phyloP scores from a whole-genome alignment of 129 eudicot species.

The Artemisia annua region DNA sequence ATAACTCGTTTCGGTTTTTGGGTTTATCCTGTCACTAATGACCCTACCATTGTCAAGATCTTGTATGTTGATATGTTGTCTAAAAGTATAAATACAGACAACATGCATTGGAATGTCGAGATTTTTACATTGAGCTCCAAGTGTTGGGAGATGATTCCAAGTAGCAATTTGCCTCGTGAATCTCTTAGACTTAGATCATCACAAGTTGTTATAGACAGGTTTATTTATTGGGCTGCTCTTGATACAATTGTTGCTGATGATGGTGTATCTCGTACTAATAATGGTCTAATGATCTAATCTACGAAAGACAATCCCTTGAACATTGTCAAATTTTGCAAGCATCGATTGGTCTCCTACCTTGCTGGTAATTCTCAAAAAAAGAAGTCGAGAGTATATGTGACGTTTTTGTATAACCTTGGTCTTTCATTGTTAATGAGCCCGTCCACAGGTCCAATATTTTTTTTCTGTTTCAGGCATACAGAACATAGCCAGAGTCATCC shows the following conservation, averaged over 20 bases:
- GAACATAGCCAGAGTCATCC: too few relatives aligned
- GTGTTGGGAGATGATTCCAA: not conserved
- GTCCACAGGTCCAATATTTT: too few relatives aligned
- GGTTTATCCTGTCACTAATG: conserved; percentile 6
- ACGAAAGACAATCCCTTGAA: too few relatives aligned
- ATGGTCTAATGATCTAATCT: too few relatives aligned
- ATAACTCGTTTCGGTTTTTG: conserved; percentile 3
- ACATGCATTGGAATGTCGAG: not conserved
- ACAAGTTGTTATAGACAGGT: not conserved
- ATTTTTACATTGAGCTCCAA: not conserved
- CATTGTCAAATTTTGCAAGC: too few relatives aligned
- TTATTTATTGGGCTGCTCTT: conserved; percentile 1
- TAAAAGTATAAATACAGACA: too few relatives aligned
- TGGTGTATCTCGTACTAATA: not conserved
- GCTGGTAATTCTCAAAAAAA: too few relatives aligned
- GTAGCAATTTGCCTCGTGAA: not conserved
- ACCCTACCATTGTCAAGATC: not conserved
- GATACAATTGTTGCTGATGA: not conserved
- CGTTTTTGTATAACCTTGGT: too few relatives aligned
- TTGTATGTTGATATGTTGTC: not conserved
- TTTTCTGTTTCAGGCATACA: too few relatives aligned
- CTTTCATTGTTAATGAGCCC: too few relatives aligned
- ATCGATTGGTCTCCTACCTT: too few relatives aligned
- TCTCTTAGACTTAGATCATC: not conserved
- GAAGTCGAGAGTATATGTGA: too few relatives aligned